Percentiles rank a stretch among this genome's conserved stretches.
phyloP scores from a whole-genome alignment of 192 early-diverging fungal genomes.

The Linnemannia exigua region DNA sequence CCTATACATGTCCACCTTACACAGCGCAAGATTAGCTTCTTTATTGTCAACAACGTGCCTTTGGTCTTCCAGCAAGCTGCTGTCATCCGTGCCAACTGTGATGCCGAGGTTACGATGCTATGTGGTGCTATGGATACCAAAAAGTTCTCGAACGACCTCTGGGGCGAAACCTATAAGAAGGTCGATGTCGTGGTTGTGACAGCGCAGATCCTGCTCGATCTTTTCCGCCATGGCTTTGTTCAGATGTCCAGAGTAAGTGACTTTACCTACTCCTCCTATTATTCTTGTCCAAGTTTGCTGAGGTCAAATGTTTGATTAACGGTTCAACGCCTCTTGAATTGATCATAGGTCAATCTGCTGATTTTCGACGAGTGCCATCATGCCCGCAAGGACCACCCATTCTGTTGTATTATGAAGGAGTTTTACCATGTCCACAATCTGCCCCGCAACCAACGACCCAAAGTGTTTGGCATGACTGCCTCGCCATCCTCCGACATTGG shows the following conservation, averaged over 20 bases:
- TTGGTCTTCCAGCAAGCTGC: constrained; percentile 88
- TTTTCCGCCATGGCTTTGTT: constrained; percentile 78
- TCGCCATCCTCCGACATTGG: constrained; percentile 76
- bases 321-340: neutral
- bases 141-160: constrained; percentile 69
- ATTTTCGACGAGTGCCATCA: constrained; percentile 99
- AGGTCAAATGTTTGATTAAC: neutral
- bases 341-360: constrained; percentile 77
- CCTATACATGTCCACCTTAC: neutral
- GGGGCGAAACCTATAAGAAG: constrained; percentile 70
- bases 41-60: constrained; percentile 90
- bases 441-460: constrained; percentile 68
- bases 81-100: constrained; percentile 81
- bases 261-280: neutral
- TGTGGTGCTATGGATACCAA: constrained; percentile 80
- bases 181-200: constrained; percentile 90
- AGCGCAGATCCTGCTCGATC: constrained; percentile 86
- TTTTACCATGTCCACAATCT: constrained; percentile 74
- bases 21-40: constrained; percentile 72
- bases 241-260: constrained; percentile 68
- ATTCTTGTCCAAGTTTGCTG: neutral
- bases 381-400: constrained; percentile 80
- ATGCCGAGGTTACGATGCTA: constrained; percentile 69
- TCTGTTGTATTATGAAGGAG: constrained; percentile 85
- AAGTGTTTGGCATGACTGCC: constrained; percentile 94